A percentile compares a stretch with the other conserved stretches of the same genome.
Conservation (phyloP, 106 monocot genomes). For the Platanthera zijinensis region DNA sequence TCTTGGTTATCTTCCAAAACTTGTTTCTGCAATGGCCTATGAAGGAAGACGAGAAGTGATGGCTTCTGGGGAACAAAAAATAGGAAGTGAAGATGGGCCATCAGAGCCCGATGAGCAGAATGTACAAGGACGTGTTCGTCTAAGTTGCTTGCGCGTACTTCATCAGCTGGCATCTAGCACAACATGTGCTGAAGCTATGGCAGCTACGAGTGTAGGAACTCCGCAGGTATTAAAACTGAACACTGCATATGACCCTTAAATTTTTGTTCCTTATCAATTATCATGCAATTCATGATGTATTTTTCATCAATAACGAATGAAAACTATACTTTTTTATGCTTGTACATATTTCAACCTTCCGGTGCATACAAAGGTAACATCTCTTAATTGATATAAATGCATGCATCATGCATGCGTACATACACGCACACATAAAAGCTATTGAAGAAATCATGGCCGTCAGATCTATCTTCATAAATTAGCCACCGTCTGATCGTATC, state of each 20-base stretch:
- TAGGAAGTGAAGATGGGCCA: slow-evolving; percentile 28
- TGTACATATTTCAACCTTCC: neutral
- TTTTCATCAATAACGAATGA: neutral
- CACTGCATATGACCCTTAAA: neutral
- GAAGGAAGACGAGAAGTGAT: slow-evolving; percentile 92
- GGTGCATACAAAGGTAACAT: neutral
- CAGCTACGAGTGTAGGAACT: slow-evolving; percentile 87
- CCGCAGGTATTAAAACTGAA: slow-evolving; percentile 55
- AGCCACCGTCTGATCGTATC: too few relatives aligned
- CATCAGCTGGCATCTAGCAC: slow-evolving; percentile 98
- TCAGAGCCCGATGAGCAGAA: slow-evolving; percentile 45
- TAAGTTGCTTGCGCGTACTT: slow-evolving; percentile 84
- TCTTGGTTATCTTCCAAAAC: slow-evolving; percentile 97
- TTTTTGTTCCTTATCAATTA: neutral
- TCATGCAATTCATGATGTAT: neutral
- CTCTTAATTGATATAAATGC: neutral
- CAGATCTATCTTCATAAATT: too few relatives aligned
- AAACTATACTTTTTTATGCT: neutral
- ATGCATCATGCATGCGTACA: neutral
- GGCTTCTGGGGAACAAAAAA: slow-evolving; percentile 55
- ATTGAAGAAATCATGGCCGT: too few relatives aligned
- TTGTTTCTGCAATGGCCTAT: slow-evolving; percentile 91
- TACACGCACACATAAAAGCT: too few relatives aligned
- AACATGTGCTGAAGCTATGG: slow-evolving; percentile 99
- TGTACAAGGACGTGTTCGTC: slow-evolving; percentile 84